Base-by-base conservation (phyloP, 139 green algal species). In the Desmodesmus armatus region DNA sequence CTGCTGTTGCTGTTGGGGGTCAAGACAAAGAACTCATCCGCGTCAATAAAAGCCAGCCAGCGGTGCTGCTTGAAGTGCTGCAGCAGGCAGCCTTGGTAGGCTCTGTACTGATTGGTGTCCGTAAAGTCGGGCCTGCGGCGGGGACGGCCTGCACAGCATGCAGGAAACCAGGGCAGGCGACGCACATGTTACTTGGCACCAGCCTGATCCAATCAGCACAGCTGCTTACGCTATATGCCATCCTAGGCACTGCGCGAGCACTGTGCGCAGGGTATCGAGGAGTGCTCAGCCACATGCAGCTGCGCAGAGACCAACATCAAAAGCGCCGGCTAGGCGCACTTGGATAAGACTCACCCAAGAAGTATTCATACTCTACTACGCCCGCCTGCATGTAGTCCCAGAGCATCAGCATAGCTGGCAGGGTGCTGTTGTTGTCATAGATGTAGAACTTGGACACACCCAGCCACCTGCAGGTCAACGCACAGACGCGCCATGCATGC, bases 11-110 rank as follows among this genome's bases (percentile, higher is more conserved):
- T 62, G 63, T 39, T 69, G 41, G 70, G 5, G 17, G 74, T 31
- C 47, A 89, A 39, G 25, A 91, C 70, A 17, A 91, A 49, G 62
- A 91, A 91, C 51, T 91, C 88, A 51, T 91, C 88, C 4, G 78
- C 76, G 65, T 91, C 88, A 0, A 91, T 83, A n/a, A 91, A 90
- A 1, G 76, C 85, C 60, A 91, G 83, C 58, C 82, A 91, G 2
- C 80, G 75, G 79, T 91, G 84, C 62, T 58, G n/a, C 62, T 70
- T 58, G 66, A 39, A 82, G 49, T 87, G 82, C 82, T 87, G 83
- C 41, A 72, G 47, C 29, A 91, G 60, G 72, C 87, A 91, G 13
- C 71, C 60, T 7, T 91, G 78, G 41, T 91, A 91, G 11, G 84
- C 79, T 7, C 51, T 66, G n/a, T 85, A 85, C 73, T 89, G 87